phyloP scores from a whole-genome alignment of 441 rosid species.

The Viola pubescens region DNA sequence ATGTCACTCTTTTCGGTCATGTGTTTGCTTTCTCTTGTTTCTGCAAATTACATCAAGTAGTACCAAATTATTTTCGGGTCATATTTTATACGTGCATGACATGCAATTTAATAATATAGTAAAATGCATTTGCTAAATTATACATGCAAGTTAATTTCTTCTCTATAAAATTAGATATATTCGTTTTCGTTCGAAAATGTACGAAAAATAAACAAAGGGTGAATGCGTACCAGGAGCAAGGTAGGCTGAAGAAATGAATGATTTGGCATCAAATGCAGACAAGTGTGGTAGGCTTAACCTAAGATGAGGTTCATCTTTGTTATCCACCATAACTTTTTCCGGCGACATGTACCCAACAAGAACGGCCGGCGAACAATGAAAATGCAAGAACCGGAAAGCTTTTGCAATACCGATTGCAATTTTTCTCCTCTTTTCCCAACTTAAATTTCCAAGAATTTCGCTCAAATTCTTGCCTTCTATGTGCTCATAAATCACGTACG shows the following conservation, averaged over 20 bases:
- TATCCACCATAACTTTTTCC: slow-evolving; percentile 45
- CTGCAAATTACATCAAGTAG: slow-evolving; percentile 19
- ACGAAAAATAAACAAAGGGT: background rate
- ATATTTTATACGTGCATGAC: background rate
- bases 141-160: background rate
- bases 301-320: slow-evolving; percentile 43
- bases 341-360: slow-evolving; percentile 40
- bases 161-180: too few relatives aligned
- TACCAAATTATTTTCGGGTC: background rate
- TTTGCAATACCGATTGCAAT: slow-evolving; percentile 51
- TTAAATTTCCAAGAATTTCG: slow-evolving; percentile 35
- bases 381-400: slow-evolving; percentile 57
- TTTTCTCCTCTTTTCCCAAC: slow-evolving; percentile 54
- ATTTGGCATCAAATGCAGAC: slow-evolving; percentile 22
- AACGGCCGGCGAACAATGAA: slow-evolving; percentile 25
- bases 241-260: slow-evolving; percentile 33
- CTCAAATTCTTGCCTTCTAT: slow-evolving; percentile 45
- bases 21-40: slow-evolving; percentile 44
- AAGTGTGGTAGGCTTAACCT: slow-evolving; percentile 31
- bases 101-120: background rate
- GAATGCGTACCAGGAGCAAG: slow-evolving; percentile 52
- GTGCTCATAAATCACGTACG: slow-evolving; percentile 46
- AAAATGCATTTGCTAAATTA: background rate
- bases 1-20: slow-evolving; percentile 51
- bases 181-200: too few relatives aligned